Percentiles rank a stretch among this genome's conserved stretches.
Evolutionary conservation across 352 stramenopile species (phyloP).

Genomic region (Phytophthora hibernalis): DNA sequence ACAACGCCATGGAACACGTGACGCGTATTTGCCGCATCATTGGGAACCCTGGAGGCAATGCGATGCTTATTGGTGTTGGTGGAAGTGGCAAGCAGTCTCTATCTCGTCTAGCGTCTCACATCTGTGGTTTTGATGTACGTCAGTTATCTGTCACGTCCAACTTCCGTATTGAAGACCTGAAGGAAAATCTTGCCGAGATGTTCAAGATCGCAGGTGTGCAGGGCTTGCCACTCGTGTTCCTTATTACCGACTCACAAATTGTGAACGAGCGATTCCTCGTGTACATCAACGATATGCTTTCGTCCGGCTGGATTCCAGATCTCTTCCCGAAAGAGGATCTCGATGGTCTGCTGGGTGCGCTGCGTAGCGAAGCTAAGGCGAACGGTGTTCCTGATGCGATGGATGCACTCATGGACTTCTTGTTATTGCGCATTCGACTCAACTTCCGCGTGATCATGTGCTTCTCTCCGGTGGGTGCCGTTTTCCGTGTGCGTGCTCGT

Average conservation of each 20-base stretch:
- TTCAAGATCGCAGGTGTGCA: slow-evolving; percentile 96
- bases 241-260: slow-evolving; percentile 99
- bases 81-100: slow-evolving; percentile 97
- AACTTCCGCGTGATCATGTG: slow-evolving; percentile 98
- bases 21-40: slow-evolving; percentile 97
- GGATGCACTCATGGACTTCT: slow-evolving; percentile 96
- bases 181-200: slow-evolving; percentile 97
- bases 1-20: slow-evolving; percentile 97
- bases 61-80: slow-evolving; percentile 98
- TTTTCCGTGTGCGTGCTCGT: slow-evolving; percentile 95
- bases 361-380: slow-evolving; percentile 96
- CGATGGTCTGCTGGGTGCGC: slow-evolving; percentile 89
- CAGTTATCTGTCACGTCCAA: slow-evolving; percentile 96
- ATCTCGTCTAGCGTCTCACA: slow-evolving; percentile 96
- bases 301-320: slow-evolving; percentile 96
- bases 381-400: slow-evolving; percentile 93
- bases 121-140: slow-evolving; percentile 96
- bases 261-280: slow-evolving; percentile 98
- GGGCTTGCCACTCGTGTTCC: slow-evolving; percentile 94
- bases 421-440: slow-evolving; percentile 92
- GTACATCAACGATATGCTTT: slow-evolving; percentile 98
- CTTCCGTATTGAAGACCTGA: slow-evolving; percentile 97
- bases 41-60: slow-evolving; percentile 95
- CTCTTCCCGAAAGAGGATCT: slow-evolving; percentile 98
- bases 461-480: slow-evolving; percentile 97